Base-by-base conservation (phyloP, 192 early-diverging fungal species). In the Coemansia sp. region DNA sequence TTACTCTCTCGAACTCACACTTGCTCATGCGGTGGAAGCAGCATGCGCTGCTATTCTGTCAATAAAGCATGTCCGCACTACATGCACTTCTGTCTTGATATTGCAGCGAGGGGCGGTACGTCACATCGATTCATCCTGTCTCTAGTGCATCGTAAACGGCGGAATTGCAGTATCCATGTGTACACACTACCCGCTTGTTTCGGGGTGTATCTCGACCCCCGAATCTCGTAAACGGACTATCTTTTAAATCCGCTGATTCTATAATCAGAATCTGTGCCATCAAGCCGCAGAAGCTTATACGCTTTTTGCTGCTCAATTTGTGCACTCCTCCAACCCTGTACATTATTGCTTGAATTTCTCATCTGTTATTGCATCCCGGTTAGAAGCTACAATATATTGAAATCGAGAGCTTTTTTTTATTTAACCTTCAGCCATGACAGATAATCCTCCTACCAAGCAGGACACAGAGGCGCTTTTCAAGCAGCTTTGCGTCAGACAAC, bases 401-500 rank as follows among this genome's bases (percentile, higher is more conserved):
- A 21, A 56, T 33, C 24, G 17, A 50, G 25, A 24, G 23, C 39
- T 1, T 51, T 21, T 29, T 24, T 21, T 29, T 24, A 10, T 4
- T n/a, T 22, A 31, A 52, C 21, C 32, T 57, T 22, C 30, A 32
- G 60, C 54, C 50, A 80, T 82, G 79, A 55, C 74, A 2, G 36
- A 59, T 33, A 58, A n/a, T 22, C 59, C 74, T 30, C 79, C 79
- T 6, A 65, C 79, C 3, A 82, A 70, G 23, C 67, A 78, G 5
- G 80, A 78, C 39, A 83, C 70, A 66, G 63, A 76, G 19, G 54
- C 64, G 7, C 50, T 80, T 8, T 84, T 84, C 66, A 71, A 70
- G 67, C 76, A 84, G 68, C 76, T 84, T 46, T 54, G 59, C 51
- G 66, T 51, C 31, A 72, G 53, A 59, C 77, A 79, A 63, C 61